These are phyloP conservation scores for Naganishia kalamii DNA, from an alignment of 768 basidiomycete species.

Conservation along the genomic window DNA sequence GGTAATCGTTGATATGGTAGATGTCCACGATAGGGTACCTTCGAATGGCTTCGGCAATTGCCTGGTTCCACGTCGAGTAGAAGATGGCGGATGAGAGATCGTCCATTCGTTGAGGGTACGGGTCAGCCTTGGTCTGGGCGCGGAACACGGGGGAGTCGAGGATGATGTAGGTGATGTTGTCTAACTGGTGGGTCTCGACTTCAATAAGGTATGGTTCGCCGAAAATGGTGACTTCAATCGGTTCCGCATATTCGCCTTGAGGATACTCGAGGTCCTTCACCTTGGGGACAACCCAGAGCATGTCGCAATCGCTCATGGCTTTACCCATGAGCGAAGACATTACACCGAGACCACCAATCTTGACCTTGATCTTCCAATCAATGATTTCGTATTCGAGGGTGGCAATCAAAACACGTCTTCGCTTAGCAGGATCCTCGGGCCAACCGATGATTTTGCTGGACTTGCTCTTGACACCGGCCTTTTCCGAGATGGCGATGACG, in stretches of 20 bases:
- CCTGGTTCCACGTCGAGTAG: constrained; percentile 98
- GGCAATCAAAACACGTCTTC: constrained; percentile 81
- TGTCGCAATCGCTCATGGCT: constrained; percentile 92
- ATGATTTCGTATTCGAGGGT: constrained; percentile 94
- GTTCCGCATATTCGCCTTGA: constrained; percentile 80
- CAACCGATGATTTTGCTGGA: constrained; percentile 80
- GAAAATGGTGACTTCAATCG: constrained; percentile 93
- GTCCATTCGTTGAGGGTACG: constrained; percentile 95
- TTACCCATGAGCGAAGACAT: constrained; percentile 98
- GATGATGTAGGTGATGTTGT: constrained; percentile 92
- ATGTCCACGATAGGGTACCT: constrained; percentile 81
- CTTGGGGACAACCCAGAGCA: constrained; percentile 89
- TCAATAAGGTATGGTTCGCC: constrained; percentile 92
- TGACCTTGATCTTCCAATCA: constrained; percentile 96
- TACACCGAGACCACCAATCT: constrained; percentile 94
- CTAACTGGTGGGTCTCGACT: constrained; percentile 83
- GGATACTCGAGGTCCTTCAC: constrained; percentile 93
- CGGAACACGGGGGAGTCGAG: constrained; percentile 94
- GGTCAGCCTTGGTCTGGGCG: constrained; percentile 90
- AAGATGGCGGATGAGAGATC: constrained; percentile 93
- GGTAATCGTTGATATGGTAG: constrained; percentile 90
- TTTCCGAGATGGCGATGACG: constrained; percentile 59
- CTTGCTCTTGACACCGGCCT: constrained; percentile 59
- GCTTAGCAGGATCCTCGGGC: constrained; percentile 87
- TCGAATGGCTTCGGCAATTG: constrained; percentile 84